Evolutionary conservation across 2,329 filamentous ascomycete species (phyloP), one percentile per base, ranked within the genome.

Genomic region (Aspergillus neotritici): DNA sequence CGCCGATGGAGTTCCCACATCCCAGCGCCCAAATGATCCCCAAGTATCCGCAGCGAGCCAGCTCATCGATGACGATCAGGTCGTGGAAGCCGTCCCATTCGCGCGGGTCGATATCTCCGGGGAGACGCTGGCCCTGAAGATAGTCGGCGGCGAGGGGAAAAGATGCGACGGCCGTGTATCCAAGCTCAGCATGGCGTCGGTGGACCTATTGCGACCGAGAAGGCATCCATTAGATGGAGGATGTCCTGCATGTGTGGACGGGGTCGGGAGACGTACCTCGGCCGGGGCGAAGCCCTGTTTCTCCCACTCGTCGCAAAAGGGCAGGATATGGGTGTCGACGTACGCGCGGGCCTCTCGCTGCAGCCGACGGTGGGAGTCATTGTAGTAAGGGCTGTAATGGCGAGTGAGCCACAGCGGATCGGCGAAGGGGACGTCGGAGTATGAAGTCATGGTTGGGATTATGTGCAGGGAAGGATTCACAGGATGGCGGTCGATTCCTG

Each of bases 41-140:
- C 2, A 62, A 47, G 31, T 60, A 61, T 10, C 60, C 62, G 37
- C 62, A 62, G 1, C 66, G 65, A 2, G 60, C 62, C 3, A 59
- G 37, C 49, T 70, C 68, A 34, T 70, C 66, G 10, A 56, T 60
- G 17, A 69, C 47, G 30, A 69, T 55, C 34, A 69, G 35, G 30
- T 59, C 53, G 39, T 69, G 66, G 43, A 69, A 70, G 1, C 54
- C 54, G 37, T 70, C 66, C 43, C 67, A 62, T 31, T 67, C 53
- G 2, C 51, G 44, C 0, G 61, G 47, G 4, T 56, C 47, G 25
- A 68, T 58, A 14, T 55, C 52, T 1, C 51, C 60, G 0, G 60
- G 58, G 7, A 63, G 53, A 2, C 44, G 44, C 34, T 59, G 53
- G n/a, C 47, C 47, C 2, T 46, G 13, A 1, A 59, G 33, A 37